These are phyloP conservation scores for Isoetes taiwanensis DNA, from an alignment of 75 land plant genomes.

Conservation along the genomic window DNA sequence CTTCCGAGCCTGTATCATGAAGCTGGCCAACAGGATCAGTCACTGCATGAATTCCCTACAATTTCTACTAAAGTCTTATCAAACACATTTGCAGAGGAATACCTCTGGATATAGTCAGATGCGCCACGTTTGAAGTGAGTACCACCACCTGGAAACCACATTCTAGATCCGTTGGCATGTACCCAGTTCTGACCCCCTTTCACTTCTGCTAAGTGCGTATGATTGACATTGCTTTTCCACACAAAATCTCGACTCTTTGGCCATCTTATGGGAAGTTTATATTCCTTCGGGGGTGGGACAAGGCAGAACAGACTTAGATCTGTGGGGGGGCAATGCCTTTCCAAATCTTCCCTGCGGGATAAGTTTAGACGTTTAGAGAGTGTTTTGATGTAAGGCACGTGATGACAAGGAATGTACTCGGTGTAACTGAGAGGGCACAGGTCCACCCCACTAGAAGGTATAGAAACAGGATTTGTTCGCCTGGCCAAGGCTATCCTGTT, in stretches of 20 bases:
- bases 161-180: constrained; percentile 46
- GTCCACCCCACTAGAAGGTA: constrained; percentile 40
- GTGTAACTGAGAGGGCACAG: constrained; percentile 49
- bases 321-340: constrained; percentile 68
- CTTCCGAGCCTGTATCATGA: constrained; percentile 51
- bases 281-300: constrained; percentile 64
- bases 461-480: constrained; percentile 18
- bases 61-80: neutral
- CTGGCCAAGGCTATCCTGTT: constrained; percentile 41
- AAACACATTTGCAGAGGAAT: neutral
- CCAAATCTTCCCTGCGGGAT: constrained; percentile 44
- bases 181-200: constrained; percentile 98
- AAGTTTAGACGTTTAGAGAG: constrained; percentile 28
- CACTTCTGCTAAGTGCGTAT: constrained; percentile 66
- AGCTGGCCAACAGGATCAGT: neutral
- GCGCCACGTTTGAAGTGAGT: constrained; percentile 92
- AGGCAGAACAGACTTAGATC: constrained; percentile 56
- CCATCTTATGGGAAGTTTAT: constrained; percentile 67
- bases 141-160: constrained; percentile 95
- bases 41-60: neutral
- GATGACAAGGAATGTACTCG: constrained; percentile 78
- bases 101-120: constrained; percentile 71
- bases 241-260: constrained; percentile 64
- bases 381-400: constrained; percentile 21
- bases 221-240: constrained; percentile 81